Evolutionary conservation across 2,329 filamentous ascomycete species (phyloP).

Genomic region (Myriosclerotinia duriaeana): DNA sequence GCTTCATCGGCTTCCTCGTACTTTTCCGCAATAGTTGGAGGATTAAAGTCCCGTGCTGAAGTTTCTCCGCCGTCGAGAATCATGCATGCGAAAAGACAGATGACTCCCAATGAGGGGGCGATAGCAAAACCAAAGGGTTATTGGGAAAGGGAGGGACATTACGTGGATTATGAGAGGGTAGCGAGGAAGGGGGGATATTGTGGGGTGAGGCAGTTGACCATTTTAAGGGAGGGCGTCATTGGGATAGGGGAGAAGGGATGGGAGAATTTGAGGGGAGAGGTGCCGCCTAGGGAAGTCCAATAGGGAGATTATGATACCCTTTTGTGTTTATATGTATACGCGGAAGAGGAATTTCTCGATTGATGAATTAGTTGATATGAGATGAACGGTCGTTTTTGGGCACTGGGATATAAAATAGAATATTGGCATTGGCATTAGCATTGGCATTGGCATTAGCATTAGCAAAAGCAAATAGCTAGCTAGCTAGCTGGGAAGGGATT

Average conservation of each 20-base stretch:
- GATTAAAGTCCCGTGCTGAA: not conserved
- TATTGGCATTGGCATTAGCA: not conserved
- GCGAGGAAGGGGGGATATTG: constrained; percentile 57
- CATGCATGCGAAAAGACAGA: constrained; percentile 13
- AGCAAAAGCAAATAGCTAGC: not conserved
- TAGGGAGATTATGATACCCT: not conserved
- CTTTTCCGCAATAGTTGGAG: constrained; percentile 18
- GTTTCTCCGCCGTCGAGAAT: not conserved
- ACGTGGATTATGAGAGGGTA: constrained; percentile 46
- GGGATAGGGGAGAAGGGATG: constrained; percentile 39
- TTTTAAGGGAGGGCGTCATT: constrained; percentile 41
- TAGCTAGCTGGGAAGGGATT: not conserved
- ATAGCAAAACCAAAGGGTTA: constrained; percentile 27
- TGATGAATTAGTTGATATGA: not conserved
- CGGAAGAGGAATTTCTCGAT: not conserved
- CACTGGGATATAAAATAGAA: not conserved
- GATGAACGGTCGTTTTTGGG: not conserved
- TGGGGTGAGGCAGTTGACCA: constrained; percentile 53
- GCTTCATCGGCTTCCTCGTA: not conserved
- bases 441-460: not conserved
- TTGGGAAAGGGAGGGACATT: constrained; percentile 41
- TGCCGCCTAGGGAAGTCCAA: constrained; percentile 30
- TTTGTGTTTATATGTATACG: too few species aligned
- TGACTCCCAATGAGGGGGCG: not conserved
- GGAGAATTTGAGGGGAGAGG: constrained; percentile 38